Evolutionary conservation across 441 rosid genomes (phyloP), one percentile per base, ranked within the genome.

Genomic region (Mallotus repandus): DNA sequence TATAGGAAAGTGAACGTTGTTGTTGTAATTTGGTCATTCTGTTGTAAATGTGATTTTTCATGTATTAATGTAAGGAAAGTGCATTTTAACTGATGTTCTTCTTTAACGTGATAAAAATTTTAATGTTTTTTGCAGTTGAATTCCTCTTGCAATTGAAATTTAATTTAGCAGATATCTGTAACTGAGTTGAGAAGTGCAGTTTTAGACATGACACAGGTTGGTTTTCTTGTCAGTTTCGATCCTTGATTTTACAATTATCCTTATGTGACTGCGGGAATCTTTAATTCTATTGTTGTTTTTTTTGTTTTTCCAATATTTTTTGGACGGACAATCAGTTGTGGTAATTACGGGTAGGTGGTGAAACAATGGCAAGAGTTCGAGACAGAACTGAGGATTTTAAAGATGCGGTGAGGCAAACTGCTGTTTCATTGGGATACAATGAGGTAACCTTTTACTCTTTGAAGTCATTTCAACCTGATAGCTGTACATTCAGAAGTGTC

Each of bases 341-440:
- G 62, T 68, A 52, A 50, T 58, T 32, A n/a, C 64, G 29, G 41
- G 64, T 70, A 16, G 9, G 57, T 54, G n/a, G 18, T 74, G 58
- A 77, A 57, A 50, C 13, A 41, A 94, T 92, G 98, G 87, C 96
- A 62, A 96, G 84, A 85, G 76, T 88, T 71, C 88, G 93, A 80
- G 99, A 96, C 67, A 86, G 97, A 71, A 89, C 88, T 22, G 98
- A 93, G 82, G 98, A 96, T 83, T 96, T 91, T 75, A 96, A 92
- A 78, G 99, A 96, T 75, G 90, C 86, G 25, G 91, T 86, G 73
- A 88, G 98, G 50, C 87, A 78, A 63, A 53, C 87, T 9, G 97
- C 97, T 55, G 81, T 87, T 66, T 86, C 94, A 48, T 65, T 78
- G 48, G 97, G 97, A 41, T 91, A 84, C 73, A 79, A 81, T 45